Base-by-base conservation (phyloP, 2,329 filamentous ascomycete species). In the Diplodia corticola region DNA sequence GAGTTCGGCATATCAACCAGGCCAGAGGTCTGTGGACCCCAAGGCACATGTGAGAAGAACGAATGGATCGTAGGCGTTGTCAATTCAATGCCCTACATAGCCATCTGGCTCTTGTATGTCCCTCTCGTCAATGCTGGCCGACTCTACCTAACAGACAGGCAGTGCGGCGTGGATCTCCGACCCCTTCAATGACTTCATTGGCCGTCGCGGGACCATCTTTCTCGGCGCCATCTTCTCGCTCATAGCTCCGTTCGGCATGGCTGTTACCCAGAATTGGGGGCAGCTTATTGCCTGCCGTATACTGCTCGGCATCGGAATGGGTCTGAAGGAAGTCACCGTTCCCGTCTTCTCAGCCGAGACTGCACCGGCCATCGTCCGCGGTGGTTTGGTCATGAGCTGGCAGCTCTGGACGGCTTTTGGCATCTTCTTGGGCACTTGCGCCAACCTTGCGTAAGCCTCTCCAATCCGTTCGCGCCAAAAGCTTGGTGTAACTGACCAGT, bases 1-100 rank as follows among this genome's bases (percentile, higher is more conserved):
- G 81, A 81, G 35, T 87, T 88, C 59, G 79, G 80, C 17, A 82
- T 90, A 63, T 84, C 70, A 15, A 69, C 72, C n/a, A 50, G 68
- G 15, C 10, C 28, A 26, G 53, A 37, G 13, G 15, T 65, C 15
- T 65, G 63, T 28, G 63, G 54, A 15, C 40, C 40, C 15, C 30
- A 68, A 53, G 2, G 71, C 70, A 73, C 67, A 4, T 76, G 73
- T 44, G 68, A 72, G 50, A 74, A 72, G 67, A 78, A 73, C 64
- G 49, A 60, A 13, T 73, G 72, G 72, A 67, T 74, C n/a, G 71
- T 74, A 2, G 73, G 73, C 40, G 60, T 72, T 22, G 69, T 73
- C 59, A 74, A 74, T 54, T 53, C 68, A 13, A 51, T 54, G 22
- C 66, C 63, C 2, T 71, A 71, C 54, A 67, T 71, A 77, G 60